A percentile compares a stretch with the other conserved stretches of the same genome.
These are phyloP conservation scores for Lichtheimia ornata DNA, from an alignment of 371 early-diverging fungal species.

Conservation along the genomic window DNA sequence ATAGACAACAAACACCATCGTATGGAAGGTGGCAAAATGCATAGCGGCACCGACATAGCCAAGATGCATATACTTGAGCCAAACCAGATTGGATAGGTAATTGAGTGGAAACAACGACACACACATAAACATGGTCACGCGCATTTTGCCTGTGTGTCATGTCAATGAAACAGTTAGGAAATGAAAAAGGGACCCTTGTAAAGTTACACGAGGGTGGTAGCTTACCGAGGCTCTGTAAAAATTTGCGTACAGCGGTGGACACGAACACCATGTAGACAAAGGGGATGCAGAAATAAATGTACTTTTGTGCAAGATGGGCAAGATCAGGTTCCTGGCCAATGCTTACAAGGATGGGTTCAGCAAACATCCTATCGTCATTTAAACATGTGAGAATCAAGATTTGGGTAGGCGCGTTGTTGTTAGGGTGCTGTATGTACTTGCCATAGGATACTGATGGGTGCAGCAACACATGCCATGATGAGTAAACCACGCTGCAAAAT, in stretches of 20 bases:
- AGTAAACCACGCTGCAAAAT: conserved; percentile 40
- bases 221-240: conserved; percentile 39
- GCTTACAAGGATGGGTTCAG: conserved; percentile 25
- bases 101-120: conserved; percentile 35
- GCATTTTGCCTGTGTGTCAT: conserved; percentile 30
- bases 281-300: conserved; percentile 28
- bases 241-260: conserved; percentile 33
- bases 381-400: not conserved
- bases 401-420: not conserved
- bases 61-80: conserved; percentile 27
- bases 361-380: conserved; percentile 17
- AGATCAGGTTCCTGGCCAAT: conserved; percentile 42
- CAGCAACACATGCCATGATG: conserved; percentile 29
- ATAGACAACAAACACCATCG: conserved; percentile 6
- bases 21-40: conserved; percentile 18
- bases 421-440: conserved; percentile 8
- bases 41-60: conserved; percentile 38
- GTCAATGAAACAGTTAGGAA: not conserved
- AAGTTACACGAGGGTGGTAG: not conserved
- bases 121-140: conserved; percentile 36
- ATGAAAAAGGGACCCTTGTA: not conserved
- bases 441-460: conserved; percentile 29
- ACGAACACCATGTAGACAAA: conserved; percentile 29
- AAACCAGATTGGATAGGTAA: conserved; percentile 28
- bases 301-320: conserved; percentile 31